Evolutionary conservation across 2,329 filamentous ascomycete species (phyloP).

Genomic region (Lecanicillium sp.): DNA sequence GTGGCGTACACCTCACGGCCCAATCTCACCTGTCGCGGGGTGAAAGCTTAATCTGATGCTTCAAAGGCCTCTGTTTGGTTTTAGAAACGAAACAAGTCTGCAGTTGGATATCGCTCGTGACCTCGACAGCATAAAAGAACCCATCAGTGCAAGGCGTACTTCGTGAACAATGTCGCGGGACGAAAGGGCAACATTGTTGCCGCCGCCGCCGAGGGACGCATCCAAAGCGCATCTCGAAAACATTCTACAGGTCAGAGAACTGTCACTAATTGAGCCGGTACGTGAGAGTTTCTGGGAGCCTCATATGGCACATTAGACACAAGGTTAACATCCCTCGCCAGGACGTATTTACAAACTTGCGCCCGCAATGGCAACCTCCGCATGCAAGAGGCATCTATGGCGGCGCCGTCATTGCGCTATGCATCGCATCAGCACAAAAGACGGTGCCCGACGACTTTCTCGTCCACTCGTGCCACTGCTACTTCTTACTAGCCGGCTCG

Average conservation of each 20-base stretch:
- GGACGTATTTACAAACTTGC: slow-evolving; percentile 93
- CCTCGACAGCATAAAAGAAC: too few species aligned
- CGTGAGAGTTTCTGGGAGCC: slow-evolving; percentile 17
- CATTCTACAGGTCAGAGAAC: slow-evolving; percentile 72
- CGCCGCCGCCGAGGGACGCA: slow-evolving; percentile 63
- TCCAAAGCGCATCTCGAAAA: slow-evolving; percentile 80
- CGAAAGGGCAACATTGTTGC: slow-evolving; percentile 38
- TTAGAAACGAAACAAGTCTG: neutral
- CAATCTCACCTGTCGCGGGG: too few species aligned
- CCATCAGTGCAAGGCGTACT: too few species aligned
- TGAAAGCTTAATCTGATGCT: too few species aligned
- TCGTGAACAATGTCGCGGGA: slow-evolving; percentile 9
- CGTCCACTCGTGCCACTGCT: slow-evolving; percentile 96
- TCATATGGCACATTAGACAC: too few species aligned
- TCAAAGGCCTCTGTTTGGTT: too few species aligned
- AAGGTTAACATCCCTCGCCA: slow-evolving; percentile 20
- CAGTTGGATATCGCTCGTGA: slow-evolving; percentile 11
- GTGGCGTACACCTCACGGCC: too few species aligned
- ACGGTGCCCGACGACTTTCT: slow-evolving; percentile 76
- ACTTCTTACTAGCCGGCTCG: slow-evolving; percentile 90
- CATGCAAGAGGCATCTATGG: slow-evolving; percentile 91
- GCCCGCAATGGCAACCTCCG: slow-evolving; percentile 83
- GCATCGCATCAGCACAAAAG: slow-evolving; percentile 75
- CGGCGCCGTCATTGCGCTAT: slow-evolving; percentile 88
- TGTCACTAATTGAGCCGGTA: slow-evolving; percentile 68